These are phyloP conservation scores for Hirschfeldia incana DNA, from an alignment of 345 rosid genomes.

Conservation along the genomic window DNA sequence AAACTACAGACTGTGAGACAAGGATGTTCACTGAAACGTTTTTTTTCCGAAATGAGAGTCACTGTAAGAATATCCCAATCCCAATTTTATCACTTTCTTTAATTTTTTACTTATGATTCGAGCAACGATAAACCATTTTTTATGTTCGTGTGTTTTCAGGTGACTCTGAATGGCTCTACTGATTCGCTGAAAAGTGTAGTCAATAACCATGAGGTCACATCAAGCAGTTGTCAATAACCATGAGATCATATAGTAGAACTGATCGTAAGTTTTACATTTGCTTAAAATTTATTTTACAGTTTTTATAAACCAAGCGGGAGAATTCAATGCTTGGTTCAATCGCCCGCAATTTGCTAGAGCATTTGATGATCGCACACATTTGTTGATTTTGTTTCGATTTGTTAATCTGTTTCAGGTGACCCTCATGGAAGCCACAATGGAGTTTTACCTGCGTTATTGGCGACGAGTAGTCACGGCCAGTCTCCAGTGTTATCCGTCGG, in stretches of 20 bases:
- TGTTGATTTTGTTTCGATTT: no score
- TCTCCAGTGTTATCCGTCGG: not conserved
- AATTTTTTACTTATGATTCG: not conserved
- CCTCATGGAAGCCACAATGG: not conserved
- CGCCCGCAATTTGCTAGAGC: no score
- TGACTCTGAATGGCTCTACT: conserved; percentile 75
- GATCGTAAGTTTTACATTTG: no score
- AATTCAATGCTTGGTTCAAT: no score
- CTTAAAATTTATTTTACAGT: no score
- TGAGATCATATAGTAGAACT: conserved; percentile 20
- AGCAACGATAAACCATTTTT: not conserved
- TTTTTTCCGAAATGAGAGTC: conserved; percentile 81
- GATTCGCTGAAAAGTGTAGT: conserved; percentile 43
- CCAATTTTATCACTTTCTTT: not conserved
- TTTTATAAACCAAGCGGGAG: no score
- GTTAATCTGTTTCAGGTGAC: not conserved
- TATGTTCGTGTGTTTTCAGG: conserved; percentile 43
- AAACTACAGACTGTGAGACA: conserved; percentile 83
- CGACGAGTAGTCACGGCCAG: not conserved
- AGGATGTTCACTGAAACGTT: conserved; percentile 78
- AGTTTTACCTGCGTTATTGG: not conserved
- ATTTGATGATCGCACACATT: no score
- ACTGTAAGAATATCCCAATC: conserved; percentile 33
- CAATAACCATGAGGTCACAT: conserved; percentile 8
- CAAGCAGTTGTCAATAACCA: conserved; percentile 35